phyloP scores from a whole-genome alignment of 108 stramenopile species.

The Fragilaria radians region DNA sequence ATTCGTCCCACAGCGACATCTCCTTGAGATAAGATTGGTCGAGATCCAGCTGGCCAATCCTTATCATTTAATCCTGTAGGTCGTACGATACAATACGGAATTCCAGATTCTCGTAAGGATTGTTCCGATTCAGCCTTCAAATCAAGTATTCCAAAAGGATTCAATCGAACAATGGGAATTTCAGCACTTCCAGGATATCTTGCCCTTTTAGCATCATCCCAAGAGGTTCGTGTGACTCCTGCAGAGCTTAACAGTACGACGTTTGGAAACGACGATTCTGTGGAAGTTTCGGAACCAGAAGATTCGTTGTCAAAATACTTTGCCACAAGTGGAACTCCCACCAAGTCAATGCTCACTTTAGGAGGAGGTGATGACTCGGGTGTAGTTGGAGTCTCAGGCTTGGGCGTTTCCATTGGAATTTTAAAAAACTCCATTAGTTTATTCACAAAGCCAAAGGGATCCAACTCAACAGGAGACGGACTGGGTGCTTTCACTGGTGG shows the following conservation, averaged over 20 bases:
- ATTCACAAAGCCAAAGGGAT: constrained; percentile 18
- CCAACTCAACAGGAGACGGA: constrained; percentile 4
- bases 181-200: constrained; percentile 60
- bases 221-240: constrained; percentile 68
- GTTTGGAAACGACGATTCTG: constrained; percentile 25
- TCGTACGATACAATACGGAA: constrained; percentile 80
- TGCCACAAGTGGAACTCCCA: constrained; percentile 57
- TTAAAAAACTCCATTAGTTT: constrained; percentile 23
- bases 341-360: constrained; percentile 55
- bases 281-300: neutral
- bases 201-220: constrained; percentile 64
- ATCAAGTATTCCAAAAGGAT: constrained; percentile 87
- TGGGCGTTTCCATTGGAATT: constrained; percentile 8
- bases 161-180: constrained; percentile 91
- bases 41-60: constrained; percentile 69
- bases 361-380: constrained; percentile 32
- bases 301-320: constrained; percentile 9
- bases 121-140: constrained; percentile 76
- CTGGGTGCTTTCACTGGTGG: constrained; percentile 7
- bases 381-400: neutral
- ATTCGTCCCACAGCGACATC: constrained; percentile 89
- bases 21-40: constrained; percentile 82
- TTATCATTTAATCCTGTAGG: constrained; percentile 85
- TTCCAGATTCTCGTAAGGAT: constrained; percentile 47
- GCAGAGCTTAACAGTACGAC: constrained; percentile 77